Evolutionary conservation across 192 early-diverging fungal species (phyloP).

Genomic region (Entomortierella lignicola): DNA sequence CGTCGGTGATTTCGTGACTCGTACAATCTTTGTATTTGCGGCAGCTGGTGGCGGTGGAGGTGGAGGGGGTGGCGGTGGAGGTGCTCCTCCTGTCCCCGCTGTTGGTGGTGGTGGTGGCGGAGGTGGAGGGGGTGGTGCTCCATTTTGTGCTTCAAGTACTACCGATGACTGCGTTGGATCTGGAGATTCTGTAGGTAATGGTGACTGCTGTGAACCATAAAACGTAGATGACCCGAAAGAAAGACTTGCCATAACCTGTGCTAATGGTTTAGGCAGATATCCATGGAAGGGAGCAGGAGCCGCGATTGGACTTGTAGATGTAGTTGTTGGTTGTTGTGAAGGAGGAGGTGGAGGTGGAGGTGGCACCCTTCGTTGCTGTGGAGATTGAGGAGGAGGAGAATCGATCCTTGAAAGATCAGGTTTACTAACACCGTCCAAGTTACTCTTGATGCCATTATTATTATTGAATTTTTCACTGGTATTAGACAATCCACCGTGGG

Average conservation of each 20-base stretch:
- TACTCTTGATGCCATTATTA: not conserved
- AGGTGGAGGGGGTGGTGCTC: slow-evolving; percentile 6
- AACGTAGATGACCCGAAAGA: slow-evolving; percentile 37
- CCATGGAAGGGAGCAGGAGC: slow-evolving; percentile 43
- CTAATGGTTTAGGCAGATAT: slow-evolving; percentile 38
- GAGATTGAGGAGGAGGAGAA: slow-evolving; percentile 47
- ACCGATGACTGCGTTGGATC: not conserved
- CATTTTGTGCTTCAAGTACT: not conserved
- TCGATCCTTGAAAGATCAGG: slow-evolving; percentile 29
- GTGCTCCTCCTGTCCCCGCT: not conserved
- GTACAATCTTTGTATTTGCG: not conserved
- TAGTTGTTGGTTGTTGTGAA: slow-evolving; percentile 1
- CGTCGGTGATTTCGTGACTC: not conserved
- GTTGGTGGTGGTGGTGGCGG: not conserved
- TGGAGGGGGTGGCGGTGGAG: slow-evolving; percentile 20
- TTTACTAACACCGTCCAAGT: not conserved
- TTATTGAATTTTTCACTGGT: slow-evolving; percentile 8
- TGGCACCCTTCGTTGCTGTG: slow-evolving; percentile 23
- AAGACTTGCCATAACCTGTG: slow-evolving; percentile 34
- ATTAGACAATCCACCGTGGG: slow-evolving; percentile 66
- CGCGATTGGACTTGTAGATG: slow-evolving; percentile 13
- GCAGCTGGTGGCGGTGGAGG: slow-evolving; percentile 25
- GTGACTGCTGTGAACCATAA: slow-evolving; percentile 24
- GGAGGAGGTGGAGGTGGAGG: slow-evolving; percentile 52
- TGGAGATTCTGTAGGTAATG: not conserved